Conservation (phyloP, 2,329 filamentous ascomycete genomes). For the Pyrenophora graminea region DNA sequence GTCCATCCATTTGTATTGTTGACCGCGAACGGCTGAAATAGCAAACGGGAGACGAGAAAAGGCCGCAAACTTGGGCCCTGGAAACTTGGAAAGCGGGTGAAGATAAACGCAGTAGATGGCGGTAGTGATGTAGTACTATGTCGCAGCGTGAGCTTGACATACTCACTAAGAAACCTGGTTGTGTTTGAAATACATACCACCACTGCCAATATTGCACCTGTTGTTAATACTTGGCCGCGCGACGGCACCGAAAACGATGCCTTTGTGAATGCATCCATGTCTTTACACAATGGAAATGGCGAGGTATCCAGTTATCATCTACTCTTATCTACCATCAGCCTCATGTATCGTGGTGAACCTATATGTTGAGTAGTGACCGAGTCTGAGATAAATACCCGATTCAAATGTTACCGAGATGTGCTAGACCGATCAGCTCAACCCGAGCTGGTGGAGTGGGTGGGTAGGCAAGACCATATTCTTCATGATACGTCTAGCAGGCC, state of each 20-base stretch:
- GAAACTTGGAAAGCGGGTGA: slow-evolving; percentile 2
- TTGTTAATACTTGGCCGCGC: not conserved
- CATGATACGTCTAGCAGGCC: no score
- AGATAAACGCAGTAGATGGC: slow-evolving; percentile 1
- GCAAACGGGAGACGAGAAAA: slow-evolving; percentile 1
- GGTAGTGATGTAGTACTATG: slow-evolving; percentile 1
- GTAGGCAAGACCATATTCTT: no score
- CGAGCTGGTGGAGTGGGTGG: not conserved
- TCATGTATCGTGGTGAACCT: not conserved
- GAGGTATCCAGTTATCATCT: not conserved
- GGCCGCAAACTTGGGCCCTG: not conserved
- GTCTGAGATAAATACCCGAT: not conserved
- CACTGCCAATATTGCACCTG: not conserved
- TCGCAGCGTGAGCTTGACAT: not conserved
- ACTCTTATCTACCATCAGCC: not conserved
- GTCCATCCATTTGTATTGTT: slow-evolving; percentile 1
- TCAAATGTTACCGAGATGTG: not conserved
- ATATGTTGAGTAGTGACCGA: not conserved
- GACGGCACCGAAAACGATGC: not conserved
- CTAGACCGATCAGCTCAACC: not conserved
- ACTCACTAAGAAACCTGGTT: not conserved
- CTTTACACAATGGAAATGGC: not conserved
- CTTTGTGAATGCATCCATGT: not conserved
- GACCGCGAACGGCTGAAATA: slow-evolving; percentile 2
- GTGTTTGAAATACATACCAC: not conserved